Conservation (phyloP, 2,329 filamentous ascomycete species). For the Aspergillus cejpii region DNA sequence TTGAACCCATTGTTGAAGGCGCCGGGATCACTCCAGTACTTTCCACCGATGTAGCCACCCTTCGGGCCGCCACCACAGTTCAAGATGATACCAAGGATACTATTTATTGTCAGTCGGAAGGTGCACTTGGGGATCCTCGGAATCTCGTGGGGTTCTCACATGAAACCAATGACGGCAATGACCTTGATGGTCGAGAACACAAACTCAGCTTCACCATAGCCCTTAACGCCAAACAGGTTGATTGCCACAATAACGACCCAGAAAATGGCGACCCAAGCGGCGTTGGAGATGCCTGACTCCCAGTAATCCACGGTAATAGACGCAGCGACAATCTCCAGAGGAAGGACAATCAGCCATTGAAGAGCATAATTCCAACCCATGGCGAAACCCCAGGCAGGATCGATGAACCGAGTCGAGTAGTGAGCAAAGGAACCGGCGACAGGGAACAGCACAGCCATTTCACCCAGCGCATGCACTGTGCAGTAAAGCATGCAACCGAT, state of each 20-base stretch:
- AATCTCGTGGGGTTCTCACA: slow-evolving; percentile 54
- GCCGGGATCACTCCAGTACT: slow-evolving; percentile 72
- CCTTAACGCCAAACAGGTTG: slow-evolving; percentile 81
- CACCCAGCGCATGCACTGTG: slow-evolving; percentile 84
- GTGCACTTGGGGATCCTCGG: slow-evolving; percentile 2
- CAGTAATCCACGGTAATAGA: slow-evolving; percentile 79
- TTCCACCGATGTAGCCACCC: slow-evolving; percentile 70
- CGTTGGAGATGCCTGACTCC: slow-evolving; percentile 57
- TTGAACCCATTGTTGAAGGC: slow-evolving; percentile 63
- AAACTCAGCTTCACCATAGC: slow-evolving; percentile 86
- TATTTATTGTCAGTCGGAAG: slow-evolving; percentile 31
- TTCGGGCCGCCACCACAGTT: slow-evolving; percentile 72
- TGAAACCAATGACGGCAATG: slow-evolving; percentile 77
- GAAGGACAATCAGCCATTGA: slow-evolving; percentile 78
- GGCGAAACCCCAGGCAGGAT: slow-evolving; percentile 89
- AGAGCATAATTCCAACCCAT: slow-evolving; percentile 95
- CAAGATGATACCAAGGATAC: slow-evolving; percentile 76
- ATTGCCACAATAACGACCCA: slow-evolving; percentile 67
- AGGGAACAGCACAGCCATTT: slow-evolving; percentile 84
- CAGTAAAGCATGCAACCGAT: slow-evolving; percentile 86
- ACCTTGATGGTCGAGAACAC: slow-evolving; percentile 82
- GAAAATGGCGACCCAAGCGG: slow-evolving; percentile 78
- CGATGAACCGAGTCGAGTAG: slow-evolving; percentile 85
- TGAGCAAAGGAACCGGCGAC: slow-evolving; percentile 87
- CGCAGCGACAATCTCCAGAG: slow-evolving; percentile 79